A percentile compares a stretch with the other conserved stretches of the same genome.
These are phyloP conservation scores for Xerocomus brunneocitrinus DNA, from an alignment of 768 basidiomycete species.

Conservation along the genomic window DNA sequence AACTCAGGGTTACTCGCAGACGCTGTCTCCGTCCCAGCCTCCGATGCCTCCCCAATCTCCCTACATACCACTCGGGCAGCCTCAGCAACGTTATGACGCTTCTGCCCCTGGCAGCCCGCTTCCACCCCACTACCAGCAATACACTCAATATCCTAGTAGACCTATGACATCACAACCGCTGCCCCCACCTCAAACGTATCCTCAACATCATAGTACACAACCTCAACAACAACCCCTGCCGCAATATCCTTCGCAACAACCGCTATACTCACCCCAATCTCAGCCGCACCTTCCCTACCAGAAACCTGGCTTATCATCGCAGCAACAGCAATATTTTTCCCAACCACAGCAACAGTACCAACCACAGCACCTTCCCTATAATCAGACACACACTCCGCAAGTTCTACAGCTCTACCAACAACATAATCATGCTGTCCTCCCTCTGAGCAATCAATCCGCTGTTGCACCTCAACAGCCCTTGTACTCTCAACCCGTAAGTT, in stretches of 20 bases:
- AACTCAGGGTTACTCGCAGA: constrained; percentile 1
- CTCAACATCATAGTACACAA: constrained; percentile 4
- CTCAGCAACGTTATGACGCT: constrained; percentile 13
- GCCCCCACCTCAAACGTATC: constrained; percentile 12
- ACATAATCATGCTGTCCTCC: constrained; percentile 3
- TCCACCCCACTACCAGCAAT: constrained; percentile 11
- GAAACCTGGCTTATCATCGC: constrained; percentile 3
- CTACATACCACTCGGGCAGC: neutral
- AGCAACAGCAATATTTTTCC: neutral
- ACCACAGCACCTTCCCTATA: constrained; percentile 14
- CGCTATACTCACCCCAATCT: constrained; percentile 5
- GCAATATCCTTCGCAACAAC: constrained; percentile 4
- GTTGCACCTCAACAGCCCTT: neutral
- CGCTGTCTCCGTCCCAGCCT: constrained; percentile 8
- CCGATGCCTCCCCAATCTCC: constrained; percentile 10
- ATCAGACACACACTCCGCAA: constrained; percentile 12
- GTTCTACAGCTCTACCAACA: constrained; percentile 16
- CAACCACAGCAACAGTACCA: constrained; percentile 12
- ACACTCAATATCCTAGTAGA: constrained; percentile 11
- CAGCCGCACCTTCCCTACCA: constrained; percentile 13
- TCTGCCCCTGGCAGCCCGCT: constrained; percentile 1
- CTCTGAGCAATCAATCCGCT: constrained; percentile 7
- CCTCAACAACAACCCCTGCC: constrained; percentile 11
- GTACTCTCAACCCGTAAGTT: constrained; percentile 13
- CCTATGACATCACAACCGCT: constrained; percentile 9